Percentiles rank a stretch among this genome's conserved stretches.
Conservation (phyloP, 805 yeast species). For the Candida easanensis region DNA sequence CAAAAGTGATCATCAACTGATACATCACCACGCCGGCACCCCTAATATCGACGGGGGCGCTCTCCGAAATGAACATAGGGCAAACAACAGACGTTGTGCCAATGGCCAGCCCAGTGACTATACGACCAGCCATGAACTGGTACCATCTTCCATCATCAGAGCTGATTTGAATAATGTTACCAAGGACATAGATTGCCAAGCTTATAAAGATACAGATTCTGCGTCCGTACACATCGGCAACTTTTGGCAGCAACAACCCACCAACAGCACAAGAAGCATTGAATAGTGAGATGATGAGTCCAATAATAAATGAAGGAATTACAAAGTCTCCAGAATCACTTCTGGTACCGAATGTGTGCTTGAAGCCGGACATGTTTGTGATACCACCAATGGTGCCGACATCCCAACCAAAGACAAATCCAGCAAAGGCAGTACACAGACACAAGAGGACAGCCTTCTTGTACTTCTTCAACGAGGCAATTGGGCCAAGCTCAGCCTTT, state of each 20-base stretch:
- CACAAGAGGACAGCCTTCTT: slow-evolving; percentile 2
- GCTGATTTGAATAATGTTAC: slow-evolving; percentile 59
- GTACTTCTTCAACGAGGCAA: background rate
- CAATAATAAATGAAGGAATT: slow-evolving; percentile 46
- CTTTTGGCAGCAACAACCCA: slow-evolving; percentile 53
- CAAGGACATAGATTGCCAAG: slow-evolving; percentile 56
- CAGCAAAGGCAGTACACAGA: slow-evolving; percentile 48
- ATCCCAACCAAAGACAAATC: slow-evolving; percentile 74
- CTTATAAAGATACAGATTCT: slow-evolving; percentile 52
- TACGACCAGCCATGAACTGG: slow-evolving; percentile 63
- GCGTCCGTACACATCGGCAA: slow-evolving; percentile 61
- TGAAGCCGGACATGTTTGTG: slow-evolving; percentile 59
- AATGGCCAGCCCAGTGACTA: slow-evolving; percentile 69
- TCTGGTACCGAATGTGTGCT: slow-evolving; percentile 47
- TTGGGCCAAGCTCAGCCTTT: background rate
- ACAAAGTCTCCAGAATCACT: slow-evolving; percentile 36
- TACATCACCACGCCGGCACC: slow-evolving; percentile 71
- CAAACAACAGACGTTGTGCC: slow-evolving; percentile 76
- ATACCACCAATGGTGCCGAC: slow-evolving; percentile 77
- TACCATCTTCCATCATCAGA: slow-evolving; percentile 48
- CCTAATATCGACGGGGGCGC: slow-evolving; percentile 65
- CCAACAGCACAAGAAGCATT: slow-evolving; percentile 73
- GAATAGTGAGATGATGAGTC: slow-evolving; percentile 54
- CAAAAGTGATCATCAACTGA: slow-evolving; percentile 68
- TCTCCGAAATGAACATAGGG: slow-evolving; percentile 70